These are phyloP conservation scores for Solanum sitiens DNA, from an alignment of 257 asterid genomes.

Conservation along the genomic window DNA sequence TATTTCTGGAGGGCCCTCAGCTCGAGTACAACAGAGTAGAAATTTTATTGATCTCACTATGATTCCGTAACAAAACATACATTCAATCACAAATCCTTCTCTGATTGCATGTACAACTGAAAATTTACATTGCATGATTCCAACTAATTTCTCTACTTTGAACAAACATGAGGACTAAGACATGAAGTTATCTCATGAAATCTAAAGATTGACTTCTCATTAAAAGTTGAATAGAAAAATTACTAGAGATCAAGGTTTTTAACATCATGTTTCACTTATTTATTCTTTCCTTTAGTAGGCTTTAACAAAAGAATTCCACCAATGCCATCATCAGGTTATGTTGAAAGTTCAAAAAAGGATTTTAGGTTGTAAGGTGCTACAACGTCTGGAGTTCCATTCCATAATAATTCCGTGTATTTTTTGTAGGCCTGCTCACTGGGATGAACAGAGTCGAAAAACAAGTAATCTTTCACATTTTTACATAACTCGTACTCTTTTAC, in stretches of 20 bases:
- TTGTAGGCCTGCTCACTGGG: neutral
- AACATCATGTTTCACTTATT: too few relatives aligned
- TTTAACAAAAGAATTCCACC: too few relatives aligned
- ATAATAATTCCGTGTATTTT: neutral
- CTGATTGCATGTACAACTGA: neutral
- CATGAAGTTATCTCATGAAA: neutral
- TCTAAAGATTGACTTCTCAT: neutral
- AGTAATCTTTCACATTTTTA: slow-evolving; percentile 7
- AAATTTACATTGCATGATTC: neutral
- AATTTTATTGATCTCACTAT: too few relatives aligned
- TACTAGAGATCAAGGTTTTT: too few relatives aligned
- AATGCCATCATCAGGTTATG: neutral
- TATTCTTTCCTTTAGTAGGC: too few relatives aligned
- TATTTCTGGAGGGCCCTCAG: too few relatives aligned
- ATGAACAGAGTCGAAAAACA: neutral
- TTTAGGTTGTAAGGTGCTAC: neutral
- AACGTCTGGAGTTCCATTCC: neutral
- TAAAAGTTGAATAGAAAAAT: neutral
- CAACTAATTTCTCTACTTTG: too few relatives aligned
- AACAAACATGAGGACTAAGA: too few relatives aligned
- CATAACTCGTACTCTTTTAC: slow-evolving; percentile 32
- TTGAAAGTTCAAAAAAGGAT: neutral
- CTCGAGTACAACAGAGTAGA: too few relatives aligned
- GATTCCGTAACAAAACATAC: too few relatives aligned
- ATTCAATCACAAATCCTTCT: neutral